Percentiles rank a stretch among this genome's conserved stretches.
Conservation (phyloP, 331 rosid species). For the Telfairia occidentalis region DNA sequence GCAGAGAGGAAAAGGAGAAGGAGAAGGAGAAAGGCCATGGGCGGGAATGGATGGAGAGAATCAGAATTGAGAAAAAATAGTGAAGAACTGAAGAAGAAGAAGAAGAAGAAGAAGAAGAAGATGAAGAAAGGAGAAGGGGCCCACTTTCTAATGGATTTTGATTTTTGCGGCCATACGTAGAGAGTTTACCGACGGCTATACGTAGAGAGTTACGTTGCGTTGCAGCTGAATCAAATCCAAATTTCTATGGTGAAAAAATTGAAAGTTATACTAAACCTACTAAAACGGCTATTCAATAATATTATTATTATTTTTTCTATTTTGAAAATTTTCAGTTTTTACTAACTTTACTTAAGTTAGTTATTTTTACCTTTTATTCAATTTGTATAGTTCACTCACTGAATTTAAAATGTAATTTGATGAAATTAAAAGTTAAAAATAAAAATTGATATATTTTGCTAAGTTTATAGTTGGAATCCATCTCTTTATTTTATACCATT, state of each 20-base stretch:
- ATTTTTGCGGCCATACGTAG: not conserved
- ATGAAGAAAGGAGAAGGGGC: not conserved
- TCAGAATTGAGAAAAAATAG: not conserved
- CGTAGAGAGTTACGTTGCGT: not conserved
- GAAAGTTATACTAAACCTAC: not conserved
- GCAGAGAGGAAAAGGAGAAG: conserved; percentile 12
- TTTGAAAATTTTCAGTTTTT: no score
- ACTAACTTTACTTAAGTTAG: no score
- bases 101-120: conserved; percentile 20
- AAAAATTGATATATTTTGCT: no score
- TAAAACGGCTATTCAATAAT: not conserved
- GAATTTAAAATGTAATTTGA: no score
- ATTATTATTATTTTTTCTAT: no score
- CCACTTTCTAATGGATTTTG: not conserved
- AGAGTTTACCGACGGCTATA: not conserved
- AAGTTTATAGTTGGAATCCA: no score
- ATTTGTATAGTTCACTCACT: no score
- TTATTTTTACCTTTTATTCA: no score
- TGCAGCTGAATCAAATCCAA: not conserved
- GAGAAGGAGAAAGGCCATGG: conserved; percentile 17
- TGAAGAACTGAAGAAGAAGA: not conserved
- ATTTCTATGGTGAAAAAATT: not conserved
- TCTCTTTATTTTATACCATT: no score
- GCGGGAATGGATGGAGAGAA: not conserved
- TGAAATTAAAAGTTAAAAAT: no score